phyloP scores from a whole-genome alignment of 2,329 filamentous ascomycete genomes.

The Teratosphaeria pseudoeucalypti region DNA sequence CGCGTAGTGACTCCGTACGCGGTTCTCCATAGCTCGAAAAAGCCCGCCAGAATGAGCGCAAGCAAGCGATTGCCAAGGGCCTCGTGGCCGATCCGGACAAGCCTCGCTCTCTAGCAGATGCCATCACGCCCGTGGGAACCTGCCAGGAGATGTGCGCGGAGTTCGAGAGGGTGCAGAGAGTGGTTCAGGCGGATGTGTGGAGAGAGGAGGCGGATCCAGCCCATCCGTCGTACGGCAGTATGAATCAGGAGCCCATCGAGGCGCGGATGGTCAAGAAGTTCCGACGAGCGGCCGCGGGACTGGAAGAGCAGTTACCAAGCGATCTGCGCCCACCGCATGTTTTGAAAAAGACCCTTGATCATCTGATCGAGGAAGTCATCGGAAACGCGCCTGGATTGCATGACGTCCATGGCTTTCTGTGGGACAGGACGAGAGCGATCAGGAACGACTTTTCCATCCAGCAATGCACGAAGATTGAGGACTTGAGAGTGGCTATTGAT shows the following conservation, averaged over 20 bases:
- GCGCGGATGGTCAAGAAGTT: conserved; percentile 54
- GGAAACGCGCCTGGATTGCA: conserved; percentile 39
- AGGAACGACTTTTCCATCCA: conserved; percentile 57
- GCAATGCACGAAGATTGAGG: conserved; percentile 45
- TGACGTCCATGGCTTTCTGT: conserved; percentile 52
- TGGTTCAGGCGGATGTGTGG: conserved; percentile 52
- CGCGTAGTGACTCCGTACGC: conserved; percentile 15
- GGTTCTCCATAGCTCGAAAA: conserved; percentile 32
- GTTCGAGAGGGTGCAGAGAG: conserved; percentile 51
- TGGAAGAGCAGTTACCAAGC: conserved; percentile 52
- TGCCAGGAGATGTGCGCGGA: conserved; percentile 57
- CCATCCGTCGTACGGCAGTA: conserved; percentile 13
- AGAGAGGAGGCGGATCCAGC: conserved; percentile 43
- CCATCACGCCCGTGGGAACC: conserved; percentile 51
- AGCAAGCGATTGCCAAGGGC: conserved; percentile 42
- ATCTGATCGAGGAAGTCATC: conserved; percentile 39
- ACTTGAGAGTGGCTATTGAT: conserved; percentile 47
- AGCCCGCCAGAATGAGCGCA: conserved; percentile 39
- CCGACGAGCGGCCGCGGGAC: conserved; percentile 51
- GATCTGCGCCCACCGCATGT: conserved; percentile 49
- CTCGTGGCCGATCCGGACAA: conserved; percentile 50
- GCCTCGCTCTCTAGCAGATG: conserved; percentile 48
- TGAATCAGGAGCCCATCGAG: conserved; percentile 35
- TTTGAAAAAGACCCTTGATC: conserved; percentile 34
- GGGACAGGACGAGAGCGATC: conserved; percentile 55